Percentiles rank a stretch among this genome's conserved stretches.
Conservation (phyloP, 305 asterid species). For the Petunia hybrid region DNA sequence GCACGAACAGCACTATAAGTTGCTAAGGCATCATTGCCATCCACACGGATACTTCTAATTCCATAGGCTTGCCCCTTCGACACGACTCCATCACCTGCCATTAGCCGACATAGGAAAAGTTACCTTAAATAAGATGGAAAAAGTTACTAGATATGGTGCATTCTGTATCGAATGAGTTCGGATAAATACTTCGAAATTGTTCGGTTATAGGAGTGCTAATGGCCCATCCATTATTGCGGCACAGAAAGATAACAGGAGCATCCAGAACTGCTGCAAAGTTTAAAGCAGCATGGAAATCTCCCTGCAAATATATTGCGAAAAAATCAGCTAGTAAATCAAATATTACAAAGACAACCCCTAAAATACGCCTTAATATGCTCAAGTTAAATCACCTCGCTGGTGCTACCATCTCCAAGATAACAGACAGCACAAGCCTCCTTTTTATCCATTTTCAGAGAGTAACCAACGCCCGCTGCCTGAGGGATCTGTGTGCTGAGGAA, state of each 20-base stretch:
- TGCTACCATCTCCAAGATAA: slow-evolving; percentile 83
- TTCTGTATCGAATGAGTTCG: background rate
- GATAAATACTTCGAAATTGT: slow-evolving; percentile 75
- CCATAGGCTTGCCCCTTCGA: slow-evolving; percentile 87
- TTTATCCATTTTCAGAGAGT: slow-evolving; percentile 90
- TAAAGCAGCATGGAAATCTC: slow-evolving; percentile 92
- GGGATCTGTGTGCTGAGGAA: slow-evolving; percentile 87
- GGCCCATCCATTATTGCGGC: slow-evolving; percentile 99
- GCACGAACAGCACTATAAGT: slow-evolving; percentile 64
- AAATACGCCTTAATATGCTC: background rate
- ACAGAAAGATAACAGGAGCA: slow-evolving; percentile 76
- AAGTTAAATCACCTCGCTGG: slow-evolving; percentile 71
- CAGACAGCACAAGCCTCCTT: slow-evolving; percentile 84
- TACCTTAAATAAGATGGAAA: background rate
- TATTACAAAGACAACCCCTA: background rate
- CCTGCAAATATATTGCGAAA: slow-evolving; percentile 50
- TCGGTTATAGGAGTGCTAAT: slow-evolving; percentile 83
- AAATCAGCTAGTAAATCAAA: background rate
- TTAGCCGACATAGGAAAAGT: background rate
- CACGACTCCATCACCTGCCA: slow-evolving; percentile 90
- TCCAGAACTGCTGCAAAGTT: slow-evolving; percentile 92
- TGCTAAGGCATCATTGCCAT: slow-evolving; percentile 90
- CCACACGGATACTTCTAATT: slow-evolving; percentile 81
- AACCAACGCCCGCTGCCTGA: slow-evolving; percentile 96
- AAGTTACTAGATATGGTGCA: background rate